Evolutionary conservation across 1,284 basidiomycete genomes (phyloP).

Genomic region (Fomes fomentarius): DNA sequence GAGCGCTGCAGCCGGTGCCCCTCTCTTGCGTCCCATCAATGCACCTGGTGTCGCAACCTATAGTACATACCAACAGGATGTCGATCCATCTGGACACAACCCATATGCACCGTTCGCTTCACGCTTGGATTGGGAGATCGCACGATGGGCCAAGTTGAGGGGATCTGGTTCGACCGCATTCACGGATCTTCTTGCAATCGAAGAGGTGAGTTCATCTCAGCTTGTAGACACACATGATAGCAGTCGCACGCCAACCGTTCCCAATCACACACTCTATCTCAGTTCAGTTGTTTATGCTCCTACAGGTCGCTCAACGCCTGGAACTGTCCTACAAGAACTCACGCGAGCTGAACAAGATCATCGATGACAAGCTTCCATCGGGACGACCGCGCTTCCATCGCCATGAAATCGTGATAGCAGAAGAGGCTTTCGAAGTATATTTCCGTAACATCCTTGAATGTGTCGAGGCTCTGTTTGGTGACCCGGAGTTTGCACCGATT

Average conservation of each 20-base stretch:
- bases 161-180: constrained; percentile 22
- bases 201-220: constrained; percentile 24
- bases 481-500: constrained; percentile 9
- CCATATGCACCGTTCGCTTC: constrained; percentile 16
- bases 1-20: too few relatives aligned
- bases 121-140: constrained; percentile 26
- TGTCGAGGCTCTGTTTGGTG: not conserved
- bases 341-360: constrained; percentile 34
- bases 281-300: too few relatives aligned
- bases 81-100: not conserved
- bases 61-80: not conserved
- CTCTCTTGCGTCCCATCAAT: too few relatives aligned
- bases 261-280: too few relatives aligned
- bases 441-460: constrained; percentile 27
- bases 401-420: constrained; percentile 26
- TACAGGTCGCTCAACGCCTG: constrained; percentile 21
- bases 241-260: too few relatives aligned
- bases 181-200: constrained; percentile 23
- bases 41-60: too few relatives aligned
- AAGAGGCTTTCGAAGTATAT: constrained; percentile 30
- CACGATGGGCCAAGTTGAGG: constrained; percentile 25
- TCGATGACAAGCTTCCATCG: constrained; percentile 34
- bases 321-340: constrained; percentile 33
- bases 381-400: constrained; percentile 22
- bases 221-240: too few relatives aligned